phyloP scores from a whole-genome alignment of 2,329 filamentous ascomycete genomes.

The Microsporum ferrugineum region DNA sequence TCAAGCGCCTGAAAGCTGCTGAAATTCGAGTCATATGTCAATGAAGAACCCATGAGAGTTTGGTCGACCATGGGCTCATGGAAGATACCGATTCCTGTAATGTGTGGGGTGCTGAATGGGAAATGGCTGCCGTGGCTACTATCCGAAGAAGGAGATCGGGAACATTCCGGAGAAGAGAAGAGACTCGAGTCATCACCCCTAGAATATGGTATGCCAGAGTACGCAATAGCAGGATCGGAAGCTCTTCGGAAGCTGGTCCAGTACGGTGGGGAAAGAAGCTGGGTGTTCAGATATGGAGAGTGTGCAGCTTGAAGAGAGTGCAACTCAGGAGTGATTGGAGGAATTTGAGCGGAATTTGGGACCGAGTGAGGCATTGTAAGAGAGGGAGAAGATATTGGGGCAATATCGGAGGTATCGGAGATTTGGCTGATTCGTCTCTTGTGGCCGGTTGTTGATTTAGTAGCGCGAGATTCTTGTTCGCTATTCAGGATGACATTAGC shows the following conservation, averaged over 20 bases:
- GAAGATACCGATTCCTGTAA: conserved; percentile 26
- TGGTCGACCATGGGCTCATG: conserved; percentile 23
- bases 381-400: not conserved
- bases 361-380: not conserved
- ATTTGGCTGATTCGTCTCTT: conserved; percentile 9
- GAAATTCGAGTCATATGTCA: conserved; percentile 8
- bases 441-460: conserved; percentile 7
- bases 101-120: conserved; percentile 21
- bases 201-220: conserved; percentile 27
- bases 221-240: conserved; percentile 22
- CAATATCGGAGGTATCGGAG: conserved; percentile 5
- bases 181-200: conserved; percentile 31
- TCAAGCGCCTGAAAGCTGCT: conserved; percentile 27
- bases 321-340: conserved; percentile 3
- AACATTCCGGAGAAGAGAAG: conserved; percentile 35
- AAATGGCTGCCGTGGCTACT: conserved; percentile 23
- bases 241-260: conserved; percentile 29
- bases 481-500: not conserved
- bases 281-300: not conserved
- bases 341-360: not conserved
- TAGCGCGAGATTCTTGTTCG: conserved; percentile 3
- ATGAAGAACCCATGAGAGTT: not conserved
- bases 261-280: conserved; percentile 18
- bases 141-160: conserved; percentile 34
- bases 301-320: conserved; percentile 1